Percentiles rank a stretch among this genome's conserved stretches.
These are phyloP conservation scores for Chaetomiaceae sp. DNA, from an alignment of 2,329 filamentous ascomycete species.

Conservation along the genomic window DNA sequence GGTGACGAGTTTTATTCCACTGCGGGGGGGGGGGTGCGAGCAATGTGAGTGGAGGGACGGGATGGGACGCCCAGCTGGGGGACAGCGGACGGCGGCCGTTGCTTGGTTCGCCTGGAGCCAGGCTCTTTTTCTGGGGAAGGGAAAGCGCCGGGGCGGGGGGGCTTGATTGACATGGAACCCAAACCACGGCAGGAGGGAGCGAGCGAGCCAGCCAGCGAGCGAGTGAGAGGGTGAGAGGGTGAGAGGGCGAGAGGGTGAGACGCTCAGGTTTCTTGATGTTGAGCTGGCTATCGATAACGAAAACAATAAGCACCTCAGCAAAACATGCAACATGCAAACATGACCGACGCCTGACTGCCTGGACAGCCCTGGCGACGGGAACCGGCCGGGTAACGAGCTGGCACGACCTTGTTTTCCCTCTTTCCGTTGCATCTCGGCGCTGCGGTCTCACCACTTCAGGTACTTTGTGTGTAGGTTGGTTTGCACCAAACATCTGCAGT, in stretches of 20 bases:
- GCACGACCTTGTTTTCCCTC: not conserved
- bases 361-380: constrained; percentile 12
- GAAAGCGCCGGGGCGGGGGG: too few relatives aligned
- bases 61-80: constrained; percentile 17
- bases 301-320: not conserved
- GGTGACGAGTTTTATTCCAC: constrained; percentile 29
- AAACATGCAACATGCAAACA: too few relatives aligned
- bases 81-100: constrained; percentile 4
- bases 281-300: constrained; percentile 23
- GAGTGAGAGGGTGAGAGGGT: not conserved
- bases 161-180: too few relatives aligned
- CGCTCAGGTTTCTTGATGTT: too few relatives aligned
- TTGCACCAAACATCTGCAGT: too few relatives aligned
- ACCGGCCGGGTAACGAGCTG: constrained; percentile 19
- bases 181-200: too few relatives aligned
- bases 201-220: too few relatives aligned
- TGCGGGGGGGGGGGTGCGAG: constrained; percentile 21
- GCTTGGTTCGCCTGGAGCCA: constrained; percentile 16
- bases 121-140: constrained; percentile 2
- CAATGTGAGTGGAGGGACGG: constrained; percentile 23
- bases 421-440: not conserved
- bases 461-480: not conserved
- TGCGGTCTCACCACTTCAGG: not conserved
- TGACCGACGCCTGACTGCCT: too few relatives aligned
- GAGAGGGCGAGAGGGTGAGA: not conserved